Base-by-base conservation (phyloP, 495 filamentous ascomycete species). In the Oidiodendron maius region DNA sequence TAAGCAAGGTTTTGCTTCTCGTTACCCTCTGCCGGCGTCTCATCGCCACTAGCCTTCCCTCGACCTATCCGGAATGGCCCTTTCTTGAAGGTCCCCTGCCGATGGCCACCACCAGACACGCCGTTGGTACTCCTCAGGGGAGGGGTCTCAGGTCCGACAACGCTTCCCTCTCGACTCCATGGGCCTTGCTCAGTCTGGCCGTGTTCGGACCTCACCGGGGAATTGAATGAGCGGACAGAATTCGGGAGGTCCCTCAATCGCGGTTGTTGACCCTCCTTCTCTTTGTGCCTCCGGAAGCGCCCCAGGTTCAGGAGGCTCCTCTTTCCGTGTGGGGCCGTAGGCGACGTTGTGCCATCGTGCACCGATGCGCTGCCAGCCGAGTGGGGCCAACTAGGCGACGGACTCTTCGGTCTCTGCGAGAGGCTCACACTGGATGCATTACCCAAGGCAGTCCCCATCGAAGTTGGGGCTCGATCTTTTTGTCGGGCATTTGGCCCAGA, bases 401-500 rank as follows among this genome's bases (percentile, higher is more conserved):
- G 68, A 67, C 69, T 74, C 44, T 62, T 61, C 43, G 58, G 69
- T 72, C 69, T 59, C 83, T 93, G 16, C 83, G 83, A 17, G 15
- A 57, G 38, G 24, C 47, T 56, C 5, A 47, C 24, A 39, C 36
- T 55, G 10, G 58, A 61, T n/a, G 55, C 49, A 44, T 55, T 57
- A 11, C 25, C 50, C 21, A 56, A n/a, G 1, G 43, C 45, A n/a
- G 46, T 48, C 24, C 52, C 53, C 1, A 86, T 86, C 11, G 88
- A 87, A 59, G 86, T 95, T 22, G 82, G 78, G 3, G 83, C 80
- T 23, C 88, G 80, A 13, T 75, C 48, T 20, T 67, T 68, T 3
- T 39, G 18, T 34, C 52, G 49, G 18, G 13, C 8, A 34, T 18
- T 43, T 38, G 44, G 1, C 4, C 70, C 61, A 10, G 85, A 82